Evolutionary conservation across 2,329 filamentous ascomycete species (phyloP).

Genomic region (Stachybotrys chartarum): DNA sequence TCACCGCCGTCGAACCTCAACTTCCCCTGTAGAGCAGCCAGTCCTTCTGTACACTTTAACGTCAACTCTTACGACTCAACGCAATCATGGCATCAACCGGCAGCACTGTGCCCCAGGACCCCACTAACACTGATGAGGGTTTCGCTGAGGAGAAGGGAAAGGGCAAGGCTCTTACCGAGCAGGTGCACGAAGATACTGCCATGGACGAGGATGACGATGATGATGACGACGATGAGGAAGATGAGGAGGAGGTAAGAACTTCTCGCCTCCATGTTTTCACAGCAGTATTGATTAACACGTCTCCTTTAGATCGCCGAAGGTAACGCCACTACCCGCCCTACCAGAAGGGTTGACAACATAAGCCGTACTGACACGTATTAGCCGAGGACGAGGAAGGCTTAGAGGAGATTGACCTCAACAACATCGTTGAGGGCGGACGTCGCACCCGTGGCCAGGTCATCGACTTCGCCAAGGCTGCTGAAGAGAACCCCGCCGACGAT

Average conservation of each 20-base stretch:
- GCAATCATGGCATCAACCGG: conserved; percentile 43
- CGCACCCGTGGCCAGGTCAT: conserved; percentile 91
- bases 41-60: neutral
- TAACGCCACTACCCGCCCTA: neutral
- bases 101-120: conserved; percentile 38
- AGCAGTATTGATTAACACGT: conserved; percentile 13
- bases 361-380: conserved; percentile 1
- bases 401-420: conserved; percentile 83
- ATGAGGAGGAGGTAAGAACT: conserved; percentile 16
- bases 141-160: conserved; percentile 69
- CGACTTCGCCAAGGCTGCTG: conserved; percentile 85
- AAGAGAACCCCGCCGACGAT: conserved; percentile 66
- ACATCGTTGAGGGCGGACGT: conserved; percentile 72
- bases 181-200: conserved; percentile 47
- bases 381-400: conserved; percentile 65
- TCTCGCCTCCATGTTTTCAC: neutral
- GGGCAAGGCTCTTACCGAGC: conserved; percentile 62
- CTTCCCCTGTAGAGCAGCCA: neutral
- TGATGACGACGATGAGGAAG: conserved; percentile 50
- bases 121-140: conserved; percentile 28
- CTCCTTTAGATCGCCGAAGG: neutral
- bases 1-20: conserved; percentile 4
- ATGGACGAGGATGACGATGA: conserved; percentile 74
- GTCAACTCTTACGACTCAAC: conserved; percentile 3
- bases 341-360: conserved; percentile 5